Base-by-base conservation (phyloP, 768 basidiomycete species). In the Tylopilus balloui region DNA sequence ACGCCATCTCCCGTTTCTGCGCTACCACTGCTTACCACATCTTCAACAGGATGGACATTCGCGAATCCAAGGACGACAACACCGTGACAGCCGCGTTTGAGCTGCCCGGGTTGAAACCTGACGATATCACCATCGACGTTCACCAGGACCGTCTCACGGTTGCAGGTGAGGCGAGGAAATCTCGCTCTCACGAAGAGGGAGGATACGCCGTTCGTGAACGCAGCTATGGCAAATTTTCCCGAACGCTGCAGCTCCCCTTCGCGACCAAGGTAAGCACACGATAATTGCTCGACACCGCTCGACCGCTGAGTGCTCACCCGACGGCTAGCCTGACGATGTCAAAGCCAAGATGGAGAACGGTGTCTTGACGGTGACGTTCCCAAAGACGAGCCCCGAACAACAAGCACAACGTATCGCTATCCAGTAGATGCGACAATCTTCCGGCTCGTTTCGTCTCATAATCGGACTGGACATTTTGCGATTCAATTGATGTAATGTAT, bases 61-160 rank as follows among this genome's bases (percentile, higher is more conserved):
- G 17, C 34, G 34, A 34, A n/a, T 34, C 34, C 9, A 17, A 34
- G n/a, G 34, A 34, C 34, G n/a, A 11, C 7, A 34, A 34, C 34
- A 34, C 34, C 5, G n/a, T 34, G 34, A 34, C 34, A 34, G 34
- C 34, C n/a, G 17, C 34, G 14, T 78, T 83, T 48, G 82, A 81
- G 55, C 63, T 80, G 2, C 80, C 81, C 5, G 79, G 80, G 4
- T 59, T 80, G 45, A 74, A 69, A 47, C 74, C 78, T 44, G 73
- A 76, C 36, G 68, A 73, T 40, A 67, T 81, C 43, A 56, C 64
- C 36, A 74, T 81, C 45, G 72, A 80, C 46, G 58, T 79, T 23
- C 71, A 72, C 32, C 71, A 77, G 50, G 68, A 72, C 50, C 71
- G 68, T 32, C 64, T 83, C 41, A 76, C 68, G 2, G 65, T 82